Evolutionary conservation across 164 flowering plant genomes (phyloP).

Genomic region (Aristolochia californica): DNA sequence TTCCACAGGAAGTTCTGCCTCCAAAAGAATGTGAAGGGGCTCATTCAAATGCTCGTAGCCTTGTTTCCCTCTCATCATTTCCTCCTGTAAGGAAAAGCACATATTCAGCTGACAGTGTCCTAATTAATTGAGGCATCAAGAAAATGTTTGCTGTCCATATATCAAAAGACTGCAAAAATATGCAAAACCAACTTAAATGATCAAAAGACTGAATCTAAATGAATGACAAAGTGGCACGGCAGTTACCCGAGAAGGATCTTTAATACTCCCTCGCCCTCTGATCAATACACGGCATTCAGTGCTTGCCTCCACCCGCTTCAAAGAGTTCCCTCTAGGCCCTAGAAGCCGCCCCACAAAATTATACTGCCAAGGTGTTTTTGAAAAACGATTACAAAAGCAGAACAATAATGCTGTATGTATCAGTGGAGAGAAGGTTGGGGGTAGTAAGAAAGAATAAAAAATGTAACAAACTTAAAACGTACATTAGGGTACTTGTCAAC

Average conservation of each 20-base stretch:
- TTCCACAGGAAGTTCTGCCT: constrained; percentile 87
- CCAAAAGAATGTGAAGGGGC: constrained; percentile 84
- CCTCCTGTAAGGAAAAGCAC: constrained; percentile 47
- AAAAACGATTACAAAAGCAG: neutral
- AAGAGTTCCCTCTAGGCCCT: constrained; percentile 97
- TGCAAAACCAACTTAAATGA: too few species aligned
- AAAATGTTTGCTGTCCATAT: neutral
- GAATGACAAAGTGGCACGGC: too few species aligned
- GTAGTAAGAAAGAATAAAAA: neutral
- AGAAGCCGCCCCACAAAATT: constrained; percentile 99
- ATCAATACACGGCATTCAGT: constrained; percentile 97
- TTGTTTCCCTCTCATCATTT: constrained; percentile 91
- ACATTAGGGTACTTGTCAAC: constrained; percentile 31
- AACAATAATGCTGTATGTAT: too few species aligned
- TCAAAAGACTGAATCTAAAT: too few species aligned
- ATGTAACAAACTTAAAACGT: constrained; percentile 15
- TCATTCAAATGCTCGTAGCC: constrained; percentile 94
- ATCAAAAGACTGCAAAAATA: neutral
- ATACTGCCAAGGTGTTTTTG: constrained; percentile 38
- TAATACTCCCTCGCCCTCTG: constrained; percentile 96
- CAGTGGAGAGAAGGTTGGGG: too few species aligned
- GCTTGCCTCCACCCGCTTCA: constrained; percentile 91
- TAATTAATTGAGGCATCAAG: neutral
- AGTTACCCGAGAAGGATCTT: constrained; percentile 83
- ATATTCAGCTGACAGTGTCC: neutral